Evolutionary conservation across 228 moss, liverwort and hornwort species (phyloP), one percentile per base, ranked within the genome.

Genomic region (Sphagnum fallax): DNA sequence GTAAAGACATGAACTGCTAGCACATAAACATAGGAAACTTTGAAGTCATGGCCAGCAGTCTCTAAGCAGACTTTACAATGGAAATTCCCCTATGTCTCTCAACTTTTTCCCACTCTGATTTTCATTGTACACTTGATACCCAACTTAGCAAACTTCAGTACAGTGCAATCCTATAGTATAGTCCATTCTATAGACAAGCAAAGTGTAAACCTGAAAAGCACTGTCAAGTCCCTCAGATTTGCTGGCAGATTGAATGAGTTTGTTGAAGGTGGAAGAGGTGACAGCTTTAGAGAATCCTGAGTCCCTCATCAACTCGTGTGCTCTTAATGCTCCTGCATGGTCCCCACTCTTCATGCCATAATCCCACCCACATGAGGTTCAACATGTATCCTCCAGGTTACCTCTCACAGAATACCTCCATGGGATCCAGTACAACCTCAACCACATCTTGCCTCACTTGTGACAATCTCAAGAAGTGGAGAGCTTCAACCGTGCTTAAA

Each of bases 161-260:
- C 32, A 32, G 32, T 32, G 32, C 32, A 32, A 32, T 32, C 32
- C 32, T 32, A 32, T 32, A 32, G 32, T 32, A 32, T 32, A 32
- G 32, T 32, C 32, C 2, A 32, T 32, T 32, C 1, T 32, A 32
- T 32, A 32, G 2, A 1, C 32, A 51, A 49, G 49, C 9, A 49
- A 49, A 49, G 10, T 16, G 52, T 15, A 6, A 76, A 83, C 83
- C 77, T 91, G 74, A 64, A 90, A 83, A 52, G 94, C 94, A 79
- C 83, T 84, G 66, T 88, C 76, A 62, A 94, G 88, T 51, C 91
- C 88, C 62, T 84, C 88, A 65, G 83, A 82, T 78, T 84, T 82
- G 77, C 94, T 88, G 16, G 88, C 94, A 74, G 90, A 89, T 70
- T 86, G 86, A 48, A 94, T 94, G 64, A 94, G 89, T 76, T 88